Evolutionary conservation across 2,329 filamentous ascomycete species (phyloP), one percentile per base, ranked within the genome.

Genomic region (Colletotrichum tanaceti): DNA sequence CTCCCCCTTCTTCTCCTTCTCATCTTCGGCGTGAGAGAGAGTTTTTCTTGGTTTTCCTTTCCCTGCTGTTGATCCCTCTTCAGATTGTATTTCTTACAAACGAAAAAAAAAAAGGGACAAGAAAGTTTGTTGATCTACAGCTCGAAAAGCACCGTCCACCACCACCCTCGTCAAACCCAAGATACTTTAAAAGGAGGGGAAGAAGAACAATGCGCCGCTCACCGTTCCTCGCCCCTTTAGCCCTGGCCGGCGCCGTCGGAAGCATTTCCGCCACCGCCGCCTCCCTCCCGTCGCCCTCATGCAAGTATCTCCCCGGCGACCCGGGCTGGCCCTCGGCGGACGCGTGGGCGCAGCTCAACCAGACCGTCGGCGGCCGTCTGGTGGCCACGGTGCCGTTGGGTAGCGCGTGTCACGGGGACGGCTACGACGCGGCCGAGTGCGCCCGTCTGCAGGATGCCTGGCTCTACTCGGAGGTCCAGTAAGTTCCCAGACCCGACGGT

Each of bases 381-480:
- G 47, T 70, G 18, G 67, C 67, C 5, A 70, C 67, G 1, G 63
- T 70, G 3, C 63, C 67, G 2, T 28, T 67, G 41, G 67, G 63
- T 3, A 68, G 50, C 16, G 44, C 64, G 20, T 70, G 67, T 35
- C 67, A 70, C 52, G 65, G 63, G 2, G 53, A 53, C 13, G 54
- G 32, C 20, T 68, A 68, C 64, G 41, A 70, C 32, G 63, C 43
- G 63, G 41, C 63, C 10, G 58, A 66, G 50, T 70, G 67, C 46
- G 64, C 67, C 13, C 57, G 53, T 20, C 58, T 70, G 5, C 58
- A 68, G 63, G 57, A 58, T 16, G 64, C n/a, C 10, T 70, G 67
- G 67, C 58, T 67, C 18, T 70, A 52, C 39, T 67, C 67, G n/a
- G 58, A 68, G 18, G 67, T 67, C 1, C 67, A 70, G 67, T 70